Conservation (phyloP, 257 asterid genomes). For the Jasminum sambac region DNA sequence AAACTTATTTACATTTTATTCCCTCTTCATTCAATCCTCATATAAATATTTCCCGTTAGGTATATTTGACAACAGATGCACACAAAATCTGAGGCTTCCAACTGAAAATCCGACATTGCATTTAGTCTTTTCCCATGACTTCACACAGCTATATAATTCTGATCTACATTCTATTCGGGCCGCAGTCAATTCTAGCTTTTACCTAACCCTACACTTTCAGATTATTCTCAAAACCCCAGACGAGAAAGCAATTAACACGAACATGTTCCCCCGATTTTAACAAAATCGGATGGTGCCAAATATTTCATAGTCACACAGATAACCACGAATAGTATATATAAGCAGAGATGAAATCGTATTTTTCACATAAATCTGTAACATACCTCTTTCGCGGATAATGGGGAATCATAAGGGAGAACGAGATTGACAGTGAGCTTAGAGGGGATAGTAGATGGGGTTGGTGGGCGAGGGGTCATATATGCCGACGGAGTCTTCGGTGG, state of each 20-base stretch:
- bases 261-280: neutral
- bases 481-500: slow-evolving; percentile 71
- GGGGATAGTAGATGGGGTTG: slow-evolving; percentile 64
- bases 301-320: neutral
- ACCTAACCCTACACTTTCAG: neutral
- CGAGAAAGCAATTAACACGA: neutral
- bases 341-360: neutral
- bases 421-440: slow-evolving; percentile 82
- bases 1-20: neutral
- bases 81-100: neutral
- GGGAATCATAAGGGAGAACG: slow-evolving; percentile 75
- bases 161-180: neutral
- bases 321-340: neutral
- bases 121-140: too few species aligned
- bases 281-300: neutral
- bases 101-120: too few species aligned
- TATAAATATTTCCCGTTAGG: too few species aligned
- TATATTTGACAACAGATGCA: neutral
- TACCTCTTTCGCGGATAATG: slow-evolving; percentile 65
- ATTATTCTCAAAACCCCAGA: neutral
- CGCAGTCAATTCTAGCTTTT: too few species aligned
- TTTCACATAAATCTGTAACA: neutral
- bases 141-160: neutral
- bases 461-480: slow-evolving; percentile 66
- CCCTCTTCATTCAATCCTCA: neutral